Evolutionary conservation across 2,329 filamentous ascomycete genomes (phyloP), one percentile per base, ranked within the genome.

Genomic region (Parascedosporium putredinis): DNA sequence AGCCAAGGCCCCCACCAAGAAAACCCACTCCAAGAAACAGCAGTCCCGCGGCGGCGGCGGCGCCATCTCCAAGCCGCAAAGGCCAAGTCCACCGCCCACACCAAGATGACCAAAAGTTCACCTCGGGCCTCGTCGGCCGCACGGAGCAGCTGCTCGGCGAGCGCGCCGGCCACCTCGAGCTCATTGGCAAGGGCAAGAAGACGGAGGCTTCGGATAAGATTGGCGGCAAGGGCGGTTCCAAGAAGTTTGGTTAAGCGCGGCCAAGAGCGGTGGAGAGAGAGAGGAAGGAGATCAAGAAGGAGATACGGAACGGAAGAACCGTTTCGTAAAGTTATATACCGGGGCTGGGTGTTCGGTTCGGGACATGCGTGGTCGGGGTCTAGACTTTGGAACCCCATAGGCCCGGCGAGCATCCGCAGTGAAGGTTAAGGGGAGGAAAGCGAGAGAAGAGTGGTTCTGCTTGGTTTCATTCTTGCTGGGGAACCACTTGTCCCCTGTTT

Each of bases 71-170:
- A 71, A 72, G 51, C 67, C 79, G 63, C 66, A 56, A 71, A 67
- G 55, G 56, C 55, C 44, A 73, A 70, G 62, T 56, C 63, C 29
- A 68, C 64, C 57, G 62, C 62, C 23, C 62, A 59, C 16, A 66
- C 73, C 56, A 77, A 75, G 67, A 57, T 71, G 55, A 71, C 72
- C 64, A 72, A 70, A 78, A 78, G 62, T 75, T 74, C 60, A 71
- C 74, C 10, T 69, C 73, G 3, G 76, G 76, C 44, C 67, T 81
- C 59, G 70, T 68, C 40, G 67, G 67, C 51, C 69, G 70, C 65
- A 81, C 78, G 27, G 78, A 81, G 67, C 67, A 69, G 54, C 66
- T 81, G 59, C 68, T 81, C 36, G 76, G 76, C 52, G 75, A 80
- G 67, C 66, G 77, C 7, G 78, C 75, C 4, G 76, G 78, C 0